Evolutionary conservation across 169 alveolate genomes (phyloP), one percentile per base, ranked within the genome.

Genomic region (Plasmodium cynomolgi): DNA sequence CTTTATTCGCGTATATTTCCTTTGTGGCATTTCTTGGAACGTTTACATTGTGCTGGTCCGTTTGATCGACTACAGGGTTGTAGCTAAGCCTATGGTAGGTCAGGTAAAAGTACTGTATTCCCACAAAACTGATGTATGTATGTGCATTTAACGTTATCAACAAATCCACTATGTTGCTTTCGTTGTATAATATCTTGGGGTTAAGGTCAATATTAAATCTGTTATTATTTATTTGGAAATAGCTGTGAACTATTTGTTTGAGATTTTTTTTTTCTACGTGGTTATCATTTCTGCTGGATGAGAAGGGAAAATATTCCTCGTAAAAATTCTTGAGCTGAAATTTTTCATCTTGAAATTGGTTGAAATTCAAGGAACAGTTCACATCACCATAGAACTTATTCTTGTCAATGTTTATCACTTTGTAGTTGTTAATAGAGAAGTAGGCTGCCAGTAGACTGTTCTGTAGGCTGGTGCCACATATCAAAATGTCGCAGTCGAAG

Each of bases 331-430:
- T 68, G 26, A 85, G 74, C 13, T 75, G 56, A 1, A 33, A 54
- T 54, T 85, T 74, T 75, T 73, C 86, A 75, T 85, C 81, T 75
- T 85, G 81, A 75, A 85, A 85, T 56, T 85, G 93, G 68, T 44
- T 33, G 58, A 85, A 85, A 85, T 54, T 85, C 26, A 85, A 75
- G 33, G 93, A 85, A 85, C 93, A 74, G 68, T 85, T 85, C 8
- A 75, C 84, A 54, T 85, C 93, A 54, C 93, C 93, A 75, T 85
- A 85, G 72, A 75, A 85, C 23, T 50, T 75, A 44, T 85, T 85
- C 68, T 85, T 85, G 44, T 85, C 93, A 85, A 85, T 85, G 31
- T 85, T 74, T 85, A 85, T 85, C 68, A 85, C 93, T 54, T 85
- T 85, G 71, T 85, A 85, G 71, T 77, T 77, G 8, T 85, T 85